Evolutionary conservation across 2,329 filamentous ascomycete genomes (phyloP).

Genomic region (Sphaerulina musiva): DNA sequence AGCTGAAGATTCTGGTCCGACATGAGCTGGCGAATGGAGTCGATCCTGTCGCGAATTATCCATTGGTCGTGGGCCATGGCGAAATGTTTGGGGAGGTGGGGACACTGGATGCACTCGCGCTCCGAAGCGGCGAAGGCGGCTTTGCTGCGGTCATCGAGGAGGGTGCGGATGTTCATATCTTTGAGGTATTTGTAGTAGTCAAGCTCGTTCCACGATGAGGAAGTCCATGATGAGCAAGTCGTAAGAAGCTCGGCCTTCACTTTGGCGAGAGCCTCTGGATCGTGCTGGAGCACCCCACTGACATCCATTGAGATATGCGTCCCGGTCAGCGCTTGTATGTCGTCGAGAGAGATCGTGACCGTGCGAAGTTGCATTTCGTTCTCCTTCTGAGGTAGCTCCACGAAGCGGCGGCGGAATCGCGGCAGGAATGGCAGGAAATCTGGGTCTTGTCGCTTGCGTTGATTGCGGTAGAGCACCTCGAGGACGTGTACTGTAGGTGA

Average conservation of each 20-base stretch:
- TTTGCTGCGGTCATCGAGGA: slow-evolving; percentile 64
- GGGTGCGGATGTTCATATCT: slow-evolving; percentile 72
- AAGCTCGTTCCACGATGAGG: slow-evolving; percentile 72
- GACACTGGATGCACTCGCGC: slow-evolving; percentile 62
- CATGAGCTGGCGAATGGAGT: slow-evolving; percentile 76
- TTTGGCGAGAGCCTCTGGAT: slow-evolving; percentile 46
- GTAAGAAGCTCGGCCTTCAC: slow-evolving; percentile 64
- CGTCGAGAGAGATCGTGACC: slow-evolving; percentile 62
- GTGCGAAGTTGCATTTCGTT: slow-evolving; percentile 63
- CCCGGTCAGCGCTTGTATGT: slow-evolving; percentile 78
- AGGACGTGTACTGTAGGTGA: slow-evolving; percentile 69
- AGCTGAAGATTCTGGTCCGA: slow-evolving; percentile 95
- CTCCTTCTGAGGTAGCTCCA: slow-evolving; percentile 59
- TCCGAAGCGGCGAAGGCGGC: slow-evolving; percentile 58
- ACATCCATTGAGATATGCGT: slow-evolving; percentile 46
- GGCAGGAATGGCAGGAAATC: slow-evolving; percentile 81
- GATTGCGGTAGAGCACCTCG: slow-evolving; percentile 60
- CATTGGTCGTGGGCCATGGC: slow-evolving; percentile 96
- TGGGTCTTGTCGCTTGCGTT: slow-evolving; percentile 66
- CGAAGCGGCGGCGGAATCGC: slow-evolving; percentile 60
- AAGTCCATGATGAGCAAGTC: slow-evolving; percentile 67
- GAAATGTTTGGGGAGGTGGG: slow-evolving; percentile 82
- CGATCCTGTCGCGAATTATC: slow-evolving; percentile 91
- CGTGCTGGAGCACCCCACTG: slow-evolving; percentile 35
- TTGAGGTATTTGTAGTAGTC: slow-evolving; percentile 70